Evolutionary conservation across 768 basidiomycete genomes (phyloP), one percentile per base, ranked within the genome.

Genomic region (Trametes villosa): DNA sequence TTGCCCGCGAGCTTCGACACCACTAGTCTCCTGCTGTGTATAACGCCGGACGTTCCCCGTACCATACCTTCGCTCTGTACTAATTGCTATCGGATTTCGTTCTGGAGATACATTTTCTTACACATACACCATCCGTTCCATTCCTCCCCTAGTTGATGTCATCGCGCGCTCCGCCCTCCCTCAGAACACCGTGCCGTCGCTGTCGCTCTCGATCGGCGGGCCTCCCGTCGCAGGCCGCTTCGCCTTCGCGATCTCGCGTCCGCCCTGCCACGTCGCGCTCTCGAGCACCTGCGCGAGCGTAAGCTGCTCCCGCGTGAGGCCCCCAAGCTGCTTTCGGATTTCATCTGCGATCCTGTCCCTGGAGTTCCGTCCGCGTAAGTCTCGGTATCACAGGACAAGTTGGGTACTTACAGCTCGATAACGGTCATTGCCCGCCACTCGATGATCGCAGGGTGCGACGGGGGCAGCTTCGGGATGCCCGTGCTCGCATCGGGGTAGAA

Each of bases 361-460:
- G 71, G 38, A 60, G 31, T 26, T 44, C 38, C 13, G 11, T 22
- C 17, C 15, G 6, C 24, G 34, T 9, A 49, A 0, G 17, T 4
- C 0, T 2, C 11, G 31, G 7, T 18, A 18, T 17, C 15, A 40
- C 15, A 3, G 59, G 46, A n/a, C 8, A 27, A 29, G 42, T 30
- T 17, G 53, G 46, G 45, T 15, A 80, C 89, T 66, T 67, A 95
- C 92, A 99, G 80, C 71, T 89, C 86, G 56, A 97, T 90, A 36
- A 99, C 92, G 0, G 96, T 98, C 83, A 99, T 83, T 0, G 96
- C 95, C 56, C 96, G 81, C 95, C 96, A 96, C 76, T 99, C 96
- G 36, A 98, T 86, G 57, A 98, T 88, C 7, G 94, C 94, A 0
- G 94, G 92, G 70, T 95, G 94, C 0, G 89, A 88, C 1, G 94